phyloP scores from a whole-genome alignment of 805 yeast species.

The Kurtzmaniella fragi region DNA sequence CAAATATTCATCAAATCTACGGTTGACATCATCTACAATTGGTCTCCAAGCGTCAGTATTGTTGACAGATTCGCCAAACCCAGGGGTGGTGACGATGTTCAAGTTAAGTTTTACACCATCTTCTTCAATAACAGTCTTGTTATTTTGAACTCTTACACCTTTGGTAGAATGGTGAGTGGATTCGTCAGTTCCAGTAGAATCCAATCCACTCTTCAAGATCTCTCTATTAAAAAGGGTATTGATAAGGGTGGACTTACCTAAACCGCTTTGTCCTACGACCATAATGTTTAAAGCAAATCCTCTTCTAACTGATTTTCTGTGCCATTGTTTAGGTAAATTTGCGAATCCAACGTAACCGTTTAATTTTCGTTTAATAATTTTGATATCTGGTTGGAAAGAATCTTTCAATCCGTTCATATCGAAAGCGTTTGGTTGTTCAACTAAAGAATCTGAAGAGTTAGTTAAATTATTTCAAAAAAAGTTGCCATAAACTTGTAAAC shows the following conservation, averaged over 20 bases:
- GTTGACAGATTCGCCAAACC: conserved; percentile 87
- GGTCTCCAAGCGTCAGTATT: conserved; percentile 85
- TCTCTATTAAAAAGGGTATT: conserved; percentile 72
- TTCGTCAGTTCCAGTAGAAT: conserved; percentile 6
- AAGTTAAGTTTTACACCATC: conserved; percentile 80
- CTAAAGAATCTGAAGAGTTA: no score
- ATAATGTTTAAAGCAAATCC: conserved; percentile 87
- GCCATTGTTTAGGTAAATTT: conserved; percentile 98
- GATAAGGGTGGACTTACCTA: conserved; percentile 89
- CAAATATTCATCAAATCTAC: conserved; percentile 84
- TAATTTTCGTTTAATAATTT: conserved; percentile 75
- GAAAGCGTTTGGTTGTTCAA: conserved; percentile 3
- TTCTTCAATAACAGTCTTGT: conserved; percentile 59
- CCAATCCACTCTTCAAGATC: conserved; percentile 16
- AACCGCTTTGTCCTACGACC: conserved; percentile 88
- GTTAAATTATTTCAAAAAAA: no score
- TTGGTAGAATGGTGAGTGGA: conserved; percentile 19
- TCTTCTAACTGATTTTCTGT: conserved; percentile 81
- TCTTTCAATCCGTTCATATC: conserved; percentile 6
- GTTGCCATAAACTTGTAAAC: no score
- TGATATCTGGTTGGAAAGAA: conserved; percentile 34
- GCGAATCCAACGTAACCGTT: conserved; percentile 96
- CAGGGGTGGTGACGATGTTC: conserved; percentile 88
- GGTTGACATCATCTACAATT: conserved; percentile 81
- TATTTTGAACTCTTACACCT: conserved; percentile 26